A percentile compares a stretch with the other conserved stretches of the same genome.
Conservation (phyloP, 768 basidiomycete species). For the Boletus pseudopeckii region DNA sequence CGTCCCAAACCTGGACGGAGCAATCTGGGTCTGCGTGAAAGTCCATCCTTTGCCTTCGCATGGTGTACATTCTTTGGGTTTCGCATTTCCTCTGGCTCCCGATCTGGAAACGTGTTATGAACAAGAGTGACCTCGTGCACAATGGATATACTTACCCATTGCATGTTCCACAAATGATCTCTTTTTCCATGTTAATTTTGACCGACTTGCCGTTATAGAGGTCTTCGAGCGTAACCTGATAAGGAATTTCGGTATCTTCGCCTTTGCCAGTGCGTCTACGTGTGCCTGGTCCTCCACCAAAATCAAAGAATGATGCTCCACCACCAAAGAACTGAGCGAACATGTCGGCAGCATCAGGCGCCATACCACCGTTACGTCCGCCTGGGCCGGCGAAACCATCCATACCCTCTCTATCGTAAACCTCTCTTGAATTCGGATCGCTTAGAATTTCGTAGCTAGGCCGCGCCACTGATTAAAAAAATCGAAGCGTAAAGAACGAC, state of each 20-base stretch:
- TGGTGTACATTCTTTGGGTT: conserved; percentile 73
- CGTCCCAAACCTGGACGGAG: conserved; percentile 45
- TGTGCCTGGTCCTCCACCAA: conserved; percentile 49
- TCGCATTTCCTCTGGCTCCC: conserved; percentile 80
- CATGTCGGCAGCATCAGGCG: conserved; percentile 54
- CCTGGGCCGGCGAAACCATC: conserved; percentile 55
- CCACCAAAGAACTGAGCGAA: conserved; percentile 73
- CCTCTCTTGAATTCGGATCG: conserved; percentile 61
- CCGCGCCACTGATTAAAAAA: conserved; percentile 9
- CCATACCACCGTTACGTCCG: conserved; percentile 45
- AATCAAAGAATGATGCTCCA: conserved; percentile 60
- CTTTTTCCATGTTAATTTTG: conserved; percentile 86
- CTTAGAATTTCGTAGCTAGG: conserved; percentile 78
- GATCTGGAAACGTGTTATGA: conserved; percentile 45
- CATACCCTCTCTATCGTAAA: conserved; percentile 75
- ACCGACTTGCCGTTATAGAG: conserved; percentile 88
- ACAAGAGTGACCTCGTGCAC: neutral
- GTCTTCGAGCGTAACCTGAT: conserved; percentile 88
- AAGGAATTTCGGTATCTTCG: conserved; percentile 70
- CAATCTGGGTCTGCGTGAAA: conserved; percentile 53
- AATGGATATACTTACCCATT: conserved; percentile 55
- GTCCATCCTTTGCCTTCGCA: conserved; percentile 87
- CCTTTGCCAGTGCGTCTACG: conserved; percentile 48
- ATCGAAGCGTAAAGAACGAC: neutral
- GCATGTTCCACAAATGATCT: conserved; percentile 73